phyloP scores from a whole-genome alignment of 495 filamentous ascomycete species.

The Penicillium bialowiezense region DNA sequence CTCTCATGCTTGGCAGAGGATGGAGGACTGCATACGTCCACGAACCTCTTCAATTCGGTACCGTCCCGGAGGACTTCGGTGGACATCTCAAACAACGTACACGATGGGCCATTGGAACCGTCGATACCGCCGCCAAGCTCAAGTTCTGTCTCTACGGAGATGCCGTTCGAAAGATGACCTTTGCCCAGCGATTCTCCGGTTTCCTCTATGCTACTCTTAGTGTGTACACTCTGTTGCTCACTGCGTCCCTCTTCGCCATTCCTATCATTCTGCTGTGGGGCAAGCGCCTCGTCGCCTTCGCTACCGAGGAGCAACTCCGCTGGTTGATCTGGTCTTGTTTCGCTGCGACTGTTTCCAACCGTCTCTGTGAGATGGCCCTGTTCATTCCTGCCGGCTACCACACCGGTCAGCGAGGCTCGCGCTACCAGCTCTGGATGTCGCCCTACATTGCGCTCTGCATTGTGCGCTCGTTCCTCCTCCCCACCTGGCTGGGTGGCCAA shows the following conservation, averaged over 20 bases:
- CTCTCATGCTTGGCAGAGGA: slow-evolving; percentile 45
- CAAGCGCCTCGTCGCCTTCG: slow-evolving; percentile 42
- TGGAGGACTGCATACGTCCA: slow-evolving; percentile 51
- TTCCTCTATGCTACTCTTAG: slow-evolving; percentile 45
- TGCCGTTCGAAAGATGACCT: slow-evolving; percentile 30
- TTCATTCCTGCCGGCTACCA: slow-evolving; percentile 45
- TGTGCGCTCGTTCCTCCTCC: slow-evolving; percentile 43
- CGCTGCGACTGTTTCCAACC: slow-evolving; percentile 35
- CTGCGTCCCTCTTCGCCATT: slow-evolving; percentile 41
- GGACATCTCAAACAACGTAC: slow-evolving; percentile 52
- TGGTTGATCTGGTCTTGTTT: slow-evolving; percentile 49
- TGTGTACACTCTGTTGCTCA: slow-evolving; percentile 41
- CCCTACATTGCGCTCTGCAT: slow-evolving; percentile 44
- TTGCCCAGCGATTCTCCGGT: slow-evolving; percentile 36
- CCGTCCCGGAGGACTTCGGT: slow-evolving; percentile 46
- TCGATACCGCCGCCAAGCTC: slow-evolving; percentile 42
- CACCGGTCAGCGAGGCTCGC: slow-evolving; percentile 38
- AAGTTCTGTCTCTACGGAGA: slow-evolving; percentile 45
- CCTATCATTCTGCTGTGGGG: slow-evolving; percentile 46
- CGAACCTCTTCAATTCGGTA: slow-evolving; percentile 51
- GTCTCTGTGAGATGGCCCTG: slow-evolving; percentile 41
- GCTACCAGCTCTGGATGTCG: slow-evolving; percentile 45
- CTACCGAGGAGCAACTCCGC: slow-evolving; percentile 39
- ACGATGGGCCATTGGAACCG: slow-evolving; percentile 47
- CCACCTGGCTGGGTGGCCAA: slow-evolving; percentile 38